These are phyloP conservation scores for Pezicula rhizophila DNA, from an alignment of 2,329 filamentous ascomycete species.

Conservation along the genomic window DNA sequence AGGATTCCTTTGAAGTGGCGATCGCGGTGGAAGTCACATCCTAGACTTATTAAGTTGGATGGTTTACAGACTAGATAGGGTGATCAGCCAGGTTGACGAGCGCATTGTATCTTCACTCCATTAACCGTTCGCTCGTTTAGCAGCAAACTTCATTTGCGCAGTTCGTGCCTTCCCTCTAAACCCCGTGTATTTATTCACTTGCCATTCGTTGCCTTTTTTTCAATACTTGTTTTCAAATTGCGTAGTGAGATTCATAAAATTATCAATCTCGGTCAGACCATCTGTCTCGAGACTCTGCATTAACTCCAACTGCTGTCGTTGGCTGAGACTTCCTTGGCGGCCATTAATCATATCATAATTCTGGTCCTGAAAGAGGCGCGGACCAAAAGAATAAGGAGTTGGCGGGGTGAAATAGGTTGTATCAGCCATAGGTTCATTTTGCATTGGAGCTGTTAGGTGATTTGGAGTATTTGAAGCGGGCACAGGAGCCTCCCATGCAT, in stretches of 20 bases:
- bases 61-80: too few species aligned
- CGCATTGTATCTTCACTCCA: too few species aligned
- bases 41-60: too few species aligned
- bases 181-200: too few species aligned
- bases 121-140: too few species aligned
- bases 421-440: conserved; percentile 16
- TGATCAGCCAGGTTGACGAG: too few species aligned
- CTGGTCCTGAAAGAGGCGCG: conserved; percentile 31
- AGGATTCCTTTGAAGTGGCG: too few species aligned
- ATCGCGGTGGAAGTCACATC: too few species aligned
- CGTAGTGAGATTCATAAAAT: conserved; percentile 40
- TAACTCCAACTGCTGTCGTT: conserved; percentile 76
- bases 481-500: conserved; percentile 21
- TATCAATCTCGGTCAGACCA: conserved; percentile 56
- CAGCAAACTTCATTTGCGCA: too few species aligned
- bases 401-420: conserved; percentile 23
- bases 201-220: too few species aligned
- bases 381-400: conserved; percentile 21
- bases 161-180: too few species aligned
- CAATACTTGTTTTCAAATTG: conserved; percentile 18
- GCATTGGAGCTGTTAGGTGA: conserved; percentile 7
- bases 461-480: conserved; percentile 6
- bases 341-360: conserved; percentile 40
- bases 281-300: conserved; percentile 74
- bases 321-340: conserved; percentile 64